Evolutionary conservation across 1,284 basidiomycete species (phyloP).

Genomic region (Sporisorium scitamineum): DNA sequence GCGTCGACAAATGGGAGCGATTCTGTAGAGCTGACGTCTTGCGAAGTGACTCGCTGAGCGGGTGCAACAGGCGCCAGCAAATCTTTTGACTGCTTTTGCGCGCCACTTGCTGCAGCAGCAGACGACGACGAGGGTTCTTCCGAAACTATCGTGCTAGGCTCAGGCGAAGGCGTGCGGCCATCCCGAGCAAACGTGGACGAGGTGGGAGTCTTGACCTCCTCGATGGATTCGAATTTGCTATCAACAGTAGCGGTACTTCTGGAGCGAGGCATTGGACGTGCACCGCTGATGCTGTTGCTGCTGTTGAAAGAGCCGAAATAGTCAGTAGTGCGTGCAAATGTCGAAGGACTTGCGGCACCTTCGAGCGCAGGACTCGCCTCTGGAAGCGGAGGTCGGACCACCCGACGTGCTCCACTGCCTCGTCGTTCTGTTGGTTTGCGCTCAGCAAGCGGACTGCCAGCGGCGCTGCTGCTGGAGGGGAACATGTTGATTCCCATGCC

Average conservation of each 20-base stretch:
- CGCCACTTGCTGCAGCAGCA: background rate
- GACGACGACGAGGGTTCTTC: conserved; percentile 7
- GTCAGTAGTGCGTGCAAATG: conserved; percentile 23
- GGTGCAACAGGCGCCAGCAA: conserved; percentile 23
- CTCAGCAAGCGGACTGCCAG: conserved; percentile 46
- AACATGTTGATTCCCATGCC: conserved; percentile 49
- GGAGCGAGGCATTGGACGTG: conserved; percentile 26
- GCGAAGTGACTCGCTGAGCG: conserved; percentile 27
- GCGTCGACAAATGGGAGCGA: conserved; percentile 57
- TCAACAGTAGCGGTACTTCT: conserved; percentile 28
- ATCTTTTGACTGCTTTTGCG: conserved; percentile 8
- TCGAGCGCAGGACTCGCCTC: conserved; percentile 35
- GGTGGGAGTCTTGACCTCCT: conserved; percentile 52
- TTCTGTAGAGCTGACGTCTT: conserved; percentile 50
- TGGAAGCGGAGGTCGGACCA: conserved; percentile 39
- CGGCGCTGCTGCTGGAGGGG: conserved; percentile 15
- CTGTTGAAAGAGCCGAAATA: conserved; percentile 37
- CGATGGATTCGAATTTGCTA: conserved; percentile 45
- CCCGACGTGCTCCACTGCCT: conserved; percentile 38
- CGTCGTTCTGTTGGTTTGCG: conserved; percentile 34
- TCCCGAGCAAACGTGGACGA: conserved; percentile 30
- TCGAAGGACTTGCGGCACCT: conserved; percentile 29
- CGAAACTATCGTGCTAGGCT: conserved; percentile 4
- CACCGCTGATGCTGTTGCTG: conserved; percentile 24
- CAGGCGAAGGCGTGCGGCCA: conserved; percentile 20